Conservation (phyloP, 345 rosid genomes). For the Aethionema arabicum region DNA sequence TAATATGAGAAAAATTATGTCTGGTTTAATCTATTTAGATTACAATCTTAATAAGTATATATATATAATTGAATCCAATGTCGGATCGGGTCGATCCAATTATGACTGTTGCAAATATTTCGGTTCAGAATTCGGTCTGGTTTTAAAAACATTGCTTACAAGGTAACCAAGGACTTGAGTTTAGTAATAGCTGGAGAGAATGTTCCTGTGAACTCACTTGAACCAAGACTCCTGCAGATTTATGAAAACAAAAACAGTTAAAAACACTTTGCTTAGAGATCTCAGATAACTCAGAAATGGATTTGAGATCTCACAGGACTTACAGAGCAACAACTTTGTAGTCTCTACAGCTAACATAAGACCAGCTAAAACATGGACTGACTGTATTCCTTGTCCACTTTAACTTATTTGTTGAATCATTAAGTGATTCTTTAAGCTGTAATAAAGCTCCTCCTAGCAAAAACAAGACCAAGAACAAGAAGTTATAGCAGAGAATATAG, state of each 20-base stretch:
- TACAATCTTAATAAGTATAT: no score
- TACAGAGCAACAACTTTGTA: conserved; percentile 72
- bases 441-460: conserved; percentile 69
- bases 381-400: conserved; percentile 61
- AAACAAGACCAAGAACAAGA: conserved; percentile 12
- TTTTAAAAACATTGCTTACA: conserved; percentile 46
- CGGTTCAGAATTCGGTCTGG: not conserved
- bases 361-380: conserved; percentile 94
- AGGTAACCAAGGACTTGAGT: conserved; percentile 64
- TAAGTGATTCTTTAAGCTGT: conserved; percentile 52
- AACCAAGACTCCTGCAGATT: conserved; percentile 57
- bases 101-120: no score
- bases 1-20: no score
- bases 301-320: conserved; percentile 34
- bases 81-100: no score
- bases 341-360: conserved; percentile 66
- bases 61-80: no score
- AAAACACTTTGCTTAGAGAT: conserved; percentile 11
- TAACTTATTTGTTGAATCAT: conserved; percentile 48
- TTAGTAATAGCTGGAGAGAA: conserved; percentile 66
- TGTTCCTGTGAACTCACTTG: conserved; percentile 80
- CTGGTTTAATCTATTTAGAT: no score
- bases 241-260: conserved; percentile 14
- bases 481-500: not conserved
- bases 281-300: not conserved